phyloP scores from a whole-genome alignment of 176 grass and related monocot genomes.

The Pontederia paniculata region DNA sequence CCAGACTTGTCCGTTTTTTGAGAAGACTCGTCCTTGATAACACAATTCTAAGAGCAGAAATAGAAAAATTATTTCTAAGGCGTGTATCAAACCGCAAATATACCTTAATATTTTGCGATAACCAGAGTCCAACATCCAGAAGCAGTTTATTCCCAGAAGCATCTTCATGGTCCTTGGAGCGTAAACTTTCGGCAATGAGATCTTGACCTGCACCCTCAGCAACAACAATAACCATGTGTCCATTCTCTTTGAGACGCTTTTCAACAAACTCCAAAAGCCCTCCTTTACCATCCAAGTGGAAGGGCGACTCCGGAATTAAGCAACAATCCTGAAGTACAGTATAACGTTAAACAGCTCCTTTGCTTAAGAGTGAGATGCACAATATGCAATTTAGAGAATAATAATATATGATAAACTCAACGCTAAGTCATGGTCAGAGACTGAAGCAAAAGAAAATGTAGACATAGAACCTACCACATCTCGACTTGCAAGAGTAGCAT shows the following conservation, averaged over 20 bases:
- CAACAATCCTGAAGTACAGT: slow-evolving; percentile 69
- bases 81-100: neutral
- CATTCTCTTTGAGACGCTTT: slow-evolving; percentile 75
- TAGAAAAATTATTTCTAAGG: neutral
- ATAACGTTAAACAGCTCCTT: neutral
- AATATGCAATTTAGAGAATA: neutral
- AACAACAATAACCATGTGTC: slow-evolving; percentile 97
- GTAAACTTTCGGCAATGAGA: slow-evolving; percentile 69
- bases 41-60: too few relatives aligned
- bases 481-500: slow-evolving; percentile 97
- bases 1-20: too few relatives aligned
- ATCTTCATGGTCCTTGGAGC: slow-evolving; percentile 47
- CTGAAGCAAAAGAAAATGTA: slow-evolving; percentile 5
- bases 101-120: slow-evolving; percentile 96
- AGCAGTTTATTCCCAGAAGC: slow-evolving; percentile 81
- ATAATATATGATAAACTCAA: neutral
- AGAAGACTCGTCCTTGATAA: too few relatives aligned
- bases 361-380: neutral
- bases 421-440: slow-evolving; percentile 3
- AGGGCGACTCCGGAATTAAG: slow-evolving; percentile 93
- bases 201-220: slow-evolving; percentile 96
- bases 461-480: slow-evolving; percentile 68
- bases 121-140: slow-evolving; percentile 89
- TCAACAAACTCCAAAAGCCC: slow-evolving; percentile 74
- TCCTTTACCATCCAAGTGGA: slow-evolving; percentile 82